Evolutionary conservation across 768 basidiomycete species (phyloP).

Genomic region (Terana coerulea): DNA sequence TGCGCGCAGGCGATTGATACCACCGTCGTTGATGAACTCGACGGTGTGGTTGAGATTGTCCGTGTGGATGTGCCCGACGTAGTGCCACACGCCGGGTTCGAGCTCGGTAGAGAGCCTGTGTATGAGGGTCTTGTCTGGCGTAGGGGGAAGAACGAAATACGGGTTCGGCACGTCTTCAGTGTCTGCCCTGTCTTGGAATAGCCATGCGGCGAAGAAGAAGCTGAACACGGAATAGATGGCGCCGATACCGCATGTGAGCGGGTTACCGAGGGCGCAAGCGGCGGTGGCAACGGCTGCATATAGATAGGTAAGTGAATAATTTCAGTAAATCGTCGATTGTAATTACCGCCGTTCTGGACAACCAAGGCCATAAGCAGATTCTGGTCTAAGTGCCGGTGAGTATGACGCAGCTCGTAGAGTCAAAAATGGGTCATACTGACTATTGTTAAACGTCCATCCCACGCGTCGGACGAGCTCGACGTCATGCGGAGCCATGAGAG

Average conservation of each 20-base stretch:
- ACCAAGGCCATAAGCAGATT: not conserved
- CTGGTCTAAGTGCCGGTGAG: not conserved
- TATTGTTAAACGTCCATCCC: conserved; percentile 1
- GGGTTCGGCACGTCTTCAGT: not conserved
- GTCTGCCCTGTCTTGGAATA: not conserved
- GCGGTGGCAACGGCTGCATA: not conserved
- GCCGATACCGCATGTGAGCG: not conserved
- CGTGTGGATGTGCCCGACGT: not conserved
- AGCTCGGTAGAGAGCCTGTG: not conserved
- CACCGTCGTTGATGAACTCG: not conserved
- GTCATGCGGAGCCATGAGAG: conserved; percentile 2
- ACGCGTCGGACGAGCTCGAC: conserved; percentile 1
- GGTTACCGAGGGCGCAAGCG: not conserved
- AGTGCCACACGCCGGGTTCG: not conserved
- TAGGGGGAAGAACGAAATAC: not conserved
- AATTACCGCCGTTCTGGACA: not conserved
- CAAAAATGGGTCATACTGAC: not conserved
- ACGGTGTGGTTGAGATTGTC: not conserved
- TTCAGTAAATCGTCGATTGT: not conserved
- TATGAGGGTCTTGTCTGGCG: not conserved
- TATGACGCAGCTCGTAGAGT: not conserved
- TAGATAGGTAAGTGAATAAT: not conserved
- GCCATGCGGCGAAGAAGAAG: conserved; percentile 1
- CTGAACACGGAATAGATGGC: not conserved
- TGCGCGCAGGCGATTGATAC: not conserved